Base-by-base conservation (phyloP, 2,329 filamentous ascomycete genomes). In the Tolypocladium amazonense region DNA sequence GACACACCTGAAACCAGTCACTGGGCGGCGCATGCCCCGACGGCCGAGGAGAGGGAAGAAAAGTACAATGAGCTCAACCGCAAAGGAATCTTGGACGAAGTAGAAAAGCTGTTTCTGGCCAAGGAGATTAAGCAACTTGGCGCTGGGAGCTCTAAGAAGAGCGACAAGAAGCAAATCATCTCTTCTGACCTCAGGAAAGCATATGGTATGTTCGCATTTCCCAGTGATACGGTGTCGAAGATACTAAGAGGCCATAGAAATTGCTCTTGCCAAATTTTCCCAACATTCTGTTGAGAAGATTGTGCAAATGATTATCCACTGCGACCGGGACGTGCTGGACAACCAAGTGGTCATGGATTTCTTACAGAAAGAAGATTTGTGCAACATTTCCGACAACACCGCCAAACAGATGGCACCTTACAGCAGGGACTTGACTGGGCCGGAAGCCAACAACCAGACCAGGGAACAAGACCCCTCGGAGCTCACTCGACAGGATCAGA, bases 91-190 rank as follows among this genome's bases (percentile, higher is more conserved):
- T 80, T 97, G 65, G 94, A 97, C 65, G 94, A 97, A 75, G 93
- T 99, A 59, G 94, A 99, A 76, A 95, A 96, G 73, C 81, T 97
- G 47, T 99, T 99, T 77, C 85, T 95, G 83, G 93, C 94, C 58
- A 97, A 97, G 76, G 94, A 99, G 74, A 93, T 92, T 76, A 97
- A 95, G 77, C 84, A 88, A 64, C 79, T 97, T 68, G 90, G 91
- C 63, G 83, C 84, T 67, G 82, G 84, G 63, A 72, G 76, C 59
- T 84, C 85, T 67, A 90, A 91, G 75, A 92, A 92, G 76, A 88
- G 90, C 69, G 93, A 97, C 72, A 97, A 97, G 85, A 97, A 97
- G 78, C 92, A 97, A 73, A 86, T 99, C 73, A 96, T 99, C 69
- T 92, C 89, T 56, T 88, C 86, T 65, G 93, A 97, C 73, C 79